These are phyloP conservation scores for Epichloe typhina DNA, from an alignment of 2,329 filamentous ascomycete genomes.

Conservation along the genomic window DNA sequence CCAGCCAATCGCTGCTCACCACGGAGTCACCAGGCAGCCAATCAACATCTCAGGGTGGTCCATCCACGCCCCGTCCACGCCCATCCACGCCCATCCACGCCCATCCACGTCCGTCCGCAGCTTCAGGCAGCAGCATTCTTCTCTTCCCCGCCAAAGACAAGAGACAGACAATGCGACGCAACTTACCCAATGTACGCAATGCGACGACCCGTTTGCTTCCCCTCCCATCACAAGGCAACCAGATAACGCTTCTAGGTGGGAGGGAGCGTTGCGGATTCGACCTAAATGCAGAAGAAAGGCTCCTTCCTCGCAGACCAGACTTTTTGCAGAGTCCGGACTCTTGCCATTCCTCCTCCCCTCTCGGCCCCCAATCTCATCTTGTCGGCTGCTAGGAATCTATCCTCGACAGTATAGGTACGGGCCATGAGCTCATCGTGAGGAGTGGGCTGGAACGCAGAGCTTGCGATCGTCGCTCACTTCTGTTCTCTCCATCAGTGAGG, in stretches of 20 bases:
- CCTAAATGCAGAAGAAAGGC: too few species aligned
- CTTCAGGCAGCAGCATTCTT: slow-evolving; percentile 10
- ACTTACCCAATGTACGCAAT: too few species aligned
- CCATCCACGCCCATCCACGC: background rate
- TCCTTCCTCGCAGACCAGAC: background rate
- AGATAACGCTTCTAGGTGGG: background rate
- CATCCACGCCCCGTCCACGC: background rate
- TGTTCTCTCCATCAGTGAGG: too few species aligned
- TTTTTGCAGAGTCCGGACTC: background rate
- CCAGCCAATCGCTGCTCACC: background rate
- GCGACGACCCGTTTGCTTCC: background rate
- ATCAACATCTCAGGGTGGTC: background rate
- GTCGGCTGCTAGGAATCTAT: background rate
- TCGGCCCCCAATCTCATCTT: background rate
- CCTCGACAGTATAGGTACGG: background rate
- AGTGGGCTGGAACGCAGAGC: background rate
- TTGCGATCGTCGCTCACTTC: background rate
- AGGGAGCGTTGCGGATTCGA: background rate
- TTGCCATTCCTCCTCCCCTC: background rate
- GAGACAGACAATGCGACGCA: background rate
- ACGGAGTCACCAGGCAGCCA: background rate
- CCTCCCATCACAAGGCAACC: slow-evolving; percentile 6
- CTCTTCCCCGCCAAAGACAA: background rate
- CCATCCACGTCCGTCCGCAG: background rate
- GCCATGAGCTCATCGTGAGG: background rate